Conservation (phyloP, 805 yeast genomes). For the Wickerhamomyces ciferrii region DNA sequence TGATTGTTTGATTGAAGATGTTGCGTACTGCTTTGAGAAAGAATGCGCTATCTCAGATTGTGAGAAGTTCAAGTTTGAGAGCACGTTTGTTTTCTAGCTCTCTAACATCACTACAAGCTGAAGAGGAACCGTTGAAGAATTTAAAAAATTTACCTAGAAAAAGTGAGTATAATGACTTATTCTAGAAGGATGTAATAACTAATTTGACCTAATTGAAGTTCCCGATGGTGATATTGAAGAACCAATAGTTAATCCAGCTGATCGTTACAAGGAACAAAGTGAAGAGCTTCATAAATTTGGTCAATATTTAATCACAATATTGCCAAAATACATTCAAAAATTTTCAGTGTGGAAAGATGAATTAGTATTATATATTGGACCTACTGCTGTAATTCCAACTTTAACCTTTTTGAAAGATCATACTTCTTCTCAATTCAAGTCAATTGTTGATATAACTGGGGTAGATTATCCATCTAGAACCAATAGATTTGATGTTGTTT, state of each 20-base stretch:
- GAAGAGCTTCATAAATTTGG: slow-evolving; percentile 83
- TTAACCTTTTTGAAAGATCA: slow-evolving; percentile 69
- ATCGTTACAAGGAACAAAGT: slow-evolving; percentile 56
- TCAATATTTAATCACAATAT: slow-evolving; percentile 64
- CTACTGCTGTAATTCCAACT: slow-evolving; percentile 69
- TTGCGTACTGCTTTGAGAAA: background rate
- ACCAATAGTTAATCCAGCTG: slow-evolving; percentile 66
- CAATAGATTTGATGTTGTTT: slow-evolving; percentile 83
- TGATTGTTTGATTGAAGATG: background rate
- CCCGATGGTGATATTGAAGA: slow-evolving; percentile 12
- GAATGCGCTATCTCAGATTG: background rate
- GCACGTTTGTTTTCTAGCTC: background rate
- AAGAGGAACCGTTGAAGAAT: background rate
- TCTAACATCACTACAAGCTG: background rate
- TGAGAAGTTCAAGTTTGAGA: background rate
- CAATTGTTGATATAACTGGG: slow-evolving; percentile 77
- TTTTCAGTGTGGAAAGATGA: slow-evolving; percentile 91
- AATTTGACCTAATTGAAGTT: too few relatives aligned
- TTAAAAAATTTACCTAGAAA: background rate
- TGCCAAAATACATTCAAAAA: slow-evolving; percentile 80
- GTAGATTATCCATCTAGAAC: slow-evolving; percentile 82
- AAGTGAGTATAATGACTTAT: background rate
- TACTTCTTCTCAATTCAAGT: slow-evolving; percentile 74
- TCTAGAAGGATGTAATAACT: too few relatives aligned
- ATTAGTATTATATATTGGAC: slow-evolving; percentile 69